phyloP scores from a whole-genome alignment of 2,329 filamentous ascomycete genomes.

The Colletotrichum incanum region DNA sequence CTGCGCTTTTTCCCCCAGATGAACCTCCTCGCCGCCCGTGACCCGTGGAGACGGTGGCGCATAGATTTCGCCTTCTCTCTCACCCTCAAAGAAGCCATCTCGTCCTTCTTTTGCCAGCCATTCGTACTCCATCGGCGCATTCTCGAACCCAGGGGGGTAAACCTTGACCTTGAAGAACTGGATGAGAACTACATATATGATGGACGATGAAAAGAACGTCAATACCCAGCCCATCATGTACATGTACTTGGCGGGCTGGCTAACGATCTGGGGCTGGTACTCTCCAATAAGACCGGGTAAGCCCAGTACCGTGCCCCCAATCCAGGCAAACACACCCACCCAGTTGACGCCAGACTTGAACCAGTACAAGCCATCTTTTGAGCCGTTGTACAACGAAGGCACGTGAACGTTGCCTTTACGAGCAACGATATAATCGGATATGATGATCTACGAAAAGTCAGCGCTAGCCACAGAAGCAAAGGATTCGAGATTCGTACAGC shows the following conservation, averaged over 20 bases:
- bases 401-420: constrained; percentile 53
- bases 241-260: constrained; percentile 48
- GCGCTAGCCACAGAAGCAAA: neutral
- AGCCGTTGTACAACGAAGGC: constrained; percentile 50
- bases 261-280: constrained; percentile 48
- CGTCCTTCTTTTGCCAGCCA: constrained; percentile 48
- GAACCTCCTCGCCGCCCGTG: constrained; percentile 29
- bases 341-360: constrained; percentile 53
- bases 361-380: constrained; percentile 50
- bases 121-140: constrained; percentile 42
- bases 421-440: constrained; percentile 54
- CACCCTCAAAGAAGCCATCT: constrained; percentile 48
- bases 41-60: constrained; percentile 35
- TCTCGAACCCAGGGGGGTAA: constrained; percentile 46
- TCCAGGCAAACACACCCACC: constrained; percentile 48
- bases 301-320: constrained; percentile 46
- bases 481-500: constrained; percentile 39
- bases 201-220: constrained; percentile 48
- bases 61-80: constrained; percentile 41
- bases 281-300: constrained; percentile 49
- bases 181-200: constrained; percentile 47
- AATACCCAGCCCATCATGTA: constrained; percentile 52
- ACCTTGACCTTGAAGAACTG: constrained; percentile 46
- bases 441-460: constrained; percentile 46
- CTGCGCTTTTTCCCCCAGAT: constrained; percentile 23